Evolutionary conservation across 2,329 filamentous ascomycete genomes (phyloP), one percentile per base, ranked within the genome.

Genomic region (Apiospora sp.): DNA sequence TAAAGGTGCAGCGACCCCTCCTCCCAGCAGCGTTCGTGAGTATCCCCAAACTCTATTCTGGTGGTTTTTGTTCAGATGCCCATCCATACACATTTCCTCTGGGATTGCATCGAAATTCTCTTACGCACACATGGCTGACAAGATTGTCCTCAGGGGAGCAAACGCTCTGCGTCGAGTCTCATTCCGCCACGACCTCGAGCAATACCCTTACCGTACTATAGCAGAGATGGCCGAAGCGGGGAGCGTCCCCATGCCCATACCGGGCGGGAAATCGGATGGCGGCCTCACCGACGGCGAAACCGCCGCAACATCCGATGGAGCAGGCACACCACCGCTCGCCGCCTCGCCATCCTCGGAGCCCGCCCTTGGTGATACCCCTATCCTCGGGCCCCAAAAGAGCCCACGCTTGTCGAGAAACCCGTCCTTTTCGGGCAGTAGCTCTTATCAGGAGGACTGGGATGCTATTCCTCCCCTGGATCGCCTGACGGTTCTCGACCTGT

Each of bases 371-470:
- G 87, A 88, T 73, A 88, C 89, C 10, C 87, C 87, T 71, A 84
- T 84, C n/a, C 78, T 88, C n/a, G 85, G 83, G 49, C 86, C 82
- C 19, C 80, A 82, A 70, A 86, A 81, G 61, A 92, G 87, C 79
- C 85, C 90, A 69, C 79, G 86, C 75, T 84, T 95, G 68, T 97
- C 95, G 10, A 90, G 95, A 73, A 92, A 93, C 71, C 87, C 89
- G 22, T 97, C 95, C 22, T 95, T 95, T 81, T 95, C 94, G n/a
- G 92, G 90, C 68, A 94, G 92, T 82, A 94, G 92, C 81, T 92
- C 91, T n/a, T 94, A 94, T 78, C 93, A 96, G 72, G 94, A 96
- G 77, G 94, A 96, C 80, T 96, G 94, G 89, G 94, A 97, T 75
- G 87, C 91, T 30, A 93, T 97, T 74, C 94, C 95, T 13, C 95